These are phyloP conservation scores for Scytalidium lignicola DNA, from an alignment of 2,329 filamentous ascomycete genomes.

Conservation along the genomic window DNA sequence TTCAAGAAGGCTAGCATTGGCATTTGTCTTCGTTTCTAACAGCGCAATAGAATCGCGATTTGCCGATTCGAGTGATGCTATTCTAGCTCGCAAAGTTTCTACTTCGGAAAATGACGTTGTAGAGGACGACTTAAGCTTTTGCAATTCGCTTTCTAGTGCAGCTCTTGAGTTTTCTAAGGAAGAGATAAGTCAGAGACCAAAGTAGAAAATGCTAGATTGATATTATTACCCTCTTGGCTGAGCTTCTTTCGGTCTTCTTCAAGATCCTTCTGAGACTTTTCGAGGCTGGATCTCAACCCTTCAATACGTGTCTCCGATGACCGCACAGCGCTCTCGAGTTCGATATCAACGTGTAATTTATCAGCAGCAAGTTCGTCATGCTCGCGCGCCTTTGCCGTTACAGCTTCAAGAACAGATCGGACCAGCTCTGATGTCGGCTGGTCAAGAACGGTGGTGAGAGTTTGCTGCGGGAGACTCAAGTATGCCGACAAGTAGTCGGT, in stretches of 20 bases:
- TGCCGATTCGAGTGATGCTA: constrained; percentile 81
- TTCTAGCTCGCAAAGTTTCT: constrained; percentile 73
- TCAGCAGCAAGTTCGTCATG: constrained; percentile 77
- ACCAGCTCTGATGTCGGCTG: constrained; percentile 76
- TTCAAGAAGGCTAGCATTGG: constrained; percentile 78
- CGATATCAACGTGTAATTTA: constrained; percentile 84
- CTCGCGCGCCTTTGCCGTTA: constrained; percentile 75
- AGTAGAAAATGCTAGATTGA: constrained; percentile 1
- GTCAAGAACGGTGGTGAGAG: constrained; percentile 55
- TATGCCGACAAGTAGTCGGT: constrained; percentile 68
- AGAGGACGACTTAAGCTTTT: constrained; percentile 68
- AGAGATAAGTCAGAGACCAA: constrained; percentile 10
- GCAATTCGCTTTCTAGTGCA: constrained; percentile 74
- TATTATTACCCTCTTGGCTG: constrained; percentile 67
- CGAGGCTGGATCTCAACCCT: constrained; percentile 72
- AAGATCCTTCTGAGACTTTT: constrained; percentile 78
- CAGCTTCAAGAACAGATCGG: constrained; percentile 64
- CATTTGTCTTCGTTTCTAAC: constrained; percentile 82
- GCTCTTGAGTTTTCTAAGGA: constrained; percentile 69
- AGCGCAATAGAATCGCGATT: constrained; percentile 87
- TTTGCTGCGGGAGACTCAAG: constrained; percentile 61
- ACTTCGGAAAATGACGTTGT: constrained; percentile 71
- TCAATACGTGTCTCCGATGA: constrained; percentile 78
- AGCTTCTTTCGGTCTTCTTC: constrained; percentile 77
- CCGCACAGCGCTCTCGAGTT: constrained; percentile 85